Base-by-base conservation (phyloP, 1,284 basidiomycete species). In the Leccinum glutinopallens region DNA sequence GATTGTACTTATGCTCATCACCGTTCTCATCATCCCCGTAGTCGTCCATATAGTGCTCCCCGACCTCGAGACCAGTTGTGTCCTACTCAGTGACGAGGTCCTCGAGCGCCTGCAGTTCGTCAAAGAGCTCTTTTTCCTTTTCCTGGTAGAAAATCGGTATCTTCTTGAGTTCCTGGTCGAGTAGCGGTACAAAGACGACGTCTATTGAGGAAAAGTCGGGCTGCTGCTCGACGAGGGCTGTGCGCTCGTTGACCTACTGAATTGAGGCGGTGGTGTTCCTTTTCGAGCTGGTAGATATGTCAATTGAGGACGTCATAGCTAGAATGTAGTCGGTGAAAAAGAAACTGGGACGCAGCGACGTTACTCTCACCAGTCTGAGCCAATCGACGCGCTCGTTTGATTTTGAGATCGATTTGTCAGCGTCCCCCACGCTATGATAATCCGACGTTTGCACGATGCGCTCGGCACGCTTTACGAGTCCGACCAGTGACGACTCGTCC, bases 331-430 rank as follows among this genome's bases (percentile, higher is more conserved):
- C 35, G 25, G 55, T 6, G 4, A 7, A 7, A 51, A 12, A 6
- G 41, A 46, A 12, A 15, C 32, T 2, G 49, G 7, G 41, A 65
- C 90, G 69, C 72, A 93, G 88, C 86, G 66, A 98, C 91, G 75
- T 25, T 98, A 98, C 68, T 95, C 92, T 85, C 91, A 92, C 96
- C 96, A 98, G 68, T 98, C 96, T 1, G 94, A 76, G 43, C 55
- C 25, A 25, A 25, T 25, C 25, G 25, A 25, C 25, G 25, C 25
- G 25, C 25, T 25, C 25, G 25, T 25, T 25, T 25, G 25, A 25
- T 25, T 25, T 25, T 25, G 25, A 25, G 25, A 25, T 25, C 25
- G 25, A 25, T 25, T 25, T 25, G 25, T 25, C 25, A 25, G 25
- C 25, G 25, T 25, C 25, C 25, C 25, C 25, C 25, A 25, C 25